Percentiles rank a stretch among this genome's conserved stretches.
phyloP scores from a whole-genome alignment of 768 basidiomycete species.

The Russula vinacea region DNA sequence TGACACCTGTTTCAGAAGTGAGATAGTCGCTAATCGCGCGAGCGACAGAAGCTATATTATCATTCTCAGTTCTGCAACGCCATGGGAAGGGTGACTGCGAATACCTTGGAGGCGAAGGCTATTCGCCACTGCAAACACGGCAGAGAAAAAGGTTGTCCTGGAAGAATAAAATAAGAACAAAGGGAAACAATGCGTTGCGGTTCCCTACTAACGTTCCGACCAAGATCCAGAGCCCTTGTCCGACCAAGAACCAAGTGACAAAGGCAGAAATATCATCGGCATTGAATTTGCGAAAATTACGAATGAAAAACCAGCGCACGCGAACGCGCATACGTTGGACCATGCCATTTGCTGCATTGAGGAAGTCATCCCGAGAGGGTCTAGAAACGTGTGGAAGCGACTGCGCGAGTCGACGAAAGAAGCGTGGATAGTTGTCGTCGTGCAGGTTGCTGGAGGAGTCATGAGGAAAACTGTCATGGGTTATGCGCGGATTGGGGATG shows the following conservation, averaged over 20 bases:
- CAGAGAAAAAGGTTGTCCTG: conserved; percentile 94
- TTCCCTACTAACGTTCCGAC: conserved; percentile 74
- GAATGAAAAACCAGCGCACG: conserved; percentile 97
- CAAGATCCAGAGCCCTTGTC: conserved; percentile 93
- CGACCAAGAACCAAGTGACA: conserved; percentile 92
- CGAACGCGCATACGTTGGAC: conserved; percentile 85
- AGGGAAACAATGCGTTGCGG: neutral
- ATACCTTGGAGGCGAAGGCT: conserved; percentile 80
- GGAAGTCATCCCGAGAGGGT: conserved; percentile 86
- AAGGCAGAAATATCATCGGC: conserved; percentile 97
- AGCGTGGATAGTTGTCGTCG: conserved; percentile 71
- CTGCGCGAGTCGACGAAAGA: conserved; percentile 73
- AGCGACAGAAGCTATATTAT: conserved; percentile 69
- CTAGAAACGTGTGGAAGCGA: conserved; percentile 73
- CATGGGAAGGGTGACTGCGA: neutral
- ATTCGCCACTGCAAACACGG: conserved; percentile 84
- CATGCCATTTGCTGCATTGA: conserved; percentile 82
- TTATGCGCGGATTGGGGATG: neutral
- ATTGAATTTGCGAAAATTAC: conserved; percentile 91
- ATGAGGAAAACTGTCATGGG: conserved; percentile 3
- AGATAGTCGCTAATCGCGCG: conserved; percentile 87
- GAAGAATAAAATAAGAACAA: conserved; percentile 7
- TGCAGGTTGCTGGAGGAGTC: conserved; percentile 37
- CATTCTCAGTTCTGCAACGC: conserved; percentile 1
- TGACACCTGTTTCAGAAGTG: conserved; percentile 89